Conservation (phyloP, 257 asterid species). For the Solanum gandarillasii region DNA sequence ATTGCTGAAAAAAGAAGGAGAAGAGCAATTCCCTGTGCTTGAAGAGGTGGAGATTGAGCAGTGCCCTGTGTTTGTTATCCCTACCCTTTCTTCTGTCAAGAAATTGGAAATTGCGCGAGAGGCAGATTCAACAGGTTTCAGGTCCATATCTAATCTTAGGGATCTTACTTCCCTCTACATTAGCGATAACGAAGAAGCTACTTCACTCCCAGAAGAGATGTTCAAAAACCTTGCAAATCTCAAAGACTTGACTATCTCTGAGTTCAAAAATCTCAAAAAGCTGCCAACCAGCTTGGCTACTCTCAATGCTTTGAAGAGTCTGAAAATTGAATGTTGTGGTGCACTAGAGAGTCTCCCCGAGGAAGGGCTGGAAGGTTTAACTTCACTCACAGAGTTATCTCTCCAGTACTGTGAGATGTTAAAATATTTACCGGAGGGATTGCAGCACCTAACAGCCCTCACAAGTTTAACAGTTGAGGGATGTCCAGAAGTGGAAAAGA, state of each 20-base stretch:
- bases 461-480: not conserved
- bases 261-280: not conserved
- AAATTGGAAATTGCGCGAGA: not conserved
- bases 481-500: not conserved
- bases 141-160: too few species aligned
- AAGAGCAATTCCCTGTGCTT: conserved; percentile 2
- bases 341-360: not conserved
- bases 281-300: not conserved
- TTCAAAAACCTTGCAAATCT: not conserved
- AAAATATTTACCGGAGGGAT: not conserved
- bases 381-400: not conserved
- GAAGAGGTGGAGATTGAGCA: not conserved
- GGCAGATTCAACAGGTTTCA: too few species aligned
- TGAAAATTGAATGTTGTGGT: not conserved
- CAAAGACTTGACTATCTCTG: too few species aligned
- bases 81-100: not conserved
- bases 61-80: not conserved
- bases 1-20: not conserved
- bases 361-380: not conserved
- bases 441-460: not conserved
- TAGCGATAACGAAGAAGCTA: not conserved
- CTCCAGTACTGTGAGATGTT: not conserved
- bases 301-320: not conserved
- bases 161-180: too few species aligned
- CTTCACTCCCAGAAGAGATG: not conserved